Evolutionary conservation across 768 basidiomycete genomes (phyloP), one percentile per base, ranked within the genome.

Genomic region (Leccinum sublutescens): DNA sequence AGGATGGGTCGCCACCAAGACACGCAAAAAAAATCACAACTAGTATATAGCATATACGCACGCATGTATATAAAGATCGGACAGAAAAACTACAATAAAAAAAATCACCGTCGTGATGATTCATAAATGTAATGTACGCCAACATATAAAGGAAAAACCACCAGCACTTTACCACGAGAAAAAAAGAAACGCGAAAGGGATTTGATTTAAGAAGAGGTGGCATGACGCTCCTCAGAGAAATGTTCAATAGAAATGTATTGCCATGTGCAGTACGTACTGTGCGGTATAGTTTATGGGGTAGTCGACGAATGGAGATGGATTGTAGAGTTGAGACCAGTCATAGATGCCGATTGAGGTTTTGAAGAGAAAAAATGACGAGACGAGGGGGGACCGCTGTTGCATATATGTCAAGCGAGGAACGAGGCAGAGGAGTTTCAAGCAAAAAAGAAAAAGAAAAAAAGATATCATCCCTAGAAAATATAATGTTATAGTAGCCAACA

Each of bases 401-500:
- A 43, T 43, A 43, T 43, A 19, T 43, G 43, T 64, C 63, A n/a
- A 49, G 48, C 47, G 58, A 38, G 57, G 54, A 55, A 52, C n/a
- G 48, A 47, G 40, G 27, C 15, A 55, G 33, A 23, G 60, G 49
- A 60, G 61, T 58, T 62, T 64, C 50, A 63, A 72, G 68, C 71
- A 74, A 33, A 33, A 31, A 33, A 12, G 31, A 40, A n/a, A 40
- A 40, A 40, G 7, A 40, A 17, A 15, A 38, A 59, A 64, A 66
- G 55, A 68, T 57, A 68, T 68, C 56, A 53, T 71, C 63, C 71
- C 73, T 72, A 63, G 63, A 70, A 43, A 43, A 66, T 74, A 70
- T 71, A 72, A 72, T 67, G 72, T 72, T 72, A 73, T 72, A 61
- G 57, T 65, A 64, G 52, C 60, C 62, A 74, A 71, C 64, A 72